Percentiles rank a stretch among this genome's conserved stretches.
phyloP scores from a whole-genome alignment of 257 asterid species.

The Nicotiana paniculata region DNA sequence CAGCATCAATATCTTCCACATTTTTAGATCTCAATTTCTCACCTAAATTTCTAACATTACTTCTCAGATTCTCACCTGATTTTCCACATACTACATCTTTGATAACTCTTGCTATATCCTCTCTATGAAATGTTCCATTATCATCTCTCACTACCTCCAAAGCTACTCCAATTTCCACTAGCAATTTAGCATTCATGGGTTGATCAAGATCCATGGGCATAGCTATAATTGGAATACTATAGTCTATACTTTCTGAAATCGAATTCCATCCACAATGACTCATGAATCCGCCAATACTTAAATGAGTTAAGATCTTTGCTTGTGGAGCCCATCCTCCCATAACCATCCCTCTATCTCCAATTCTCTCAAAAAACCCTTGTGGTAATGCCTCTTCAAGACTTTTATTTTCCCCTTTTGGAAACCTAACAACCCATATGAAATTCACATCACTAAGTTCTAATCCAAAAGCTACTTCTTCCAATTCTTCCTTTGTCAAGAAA shows the following conservation, averaged over 20 bases:
- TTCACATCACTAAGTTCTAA: neutral
- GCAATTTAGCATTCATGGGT: slow-evolving; percentile 39
- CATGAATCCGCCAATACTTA: slow-evolving; percentile 28
- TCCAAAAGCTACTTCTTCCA: neutral
- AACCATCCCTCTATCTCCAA: slow-evolving; percentile 29
- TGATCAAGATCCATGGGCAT: slow-evolving; percentile 48
- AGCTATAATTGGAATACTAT: slow-evolving; percentile 40
- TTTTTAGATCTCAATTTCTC: slow-evolving; percentile 8
- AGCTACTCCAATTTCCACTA: slow-evolving; percentile 40
- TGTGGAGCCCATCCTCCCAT: slow-evolving; percentile 52
- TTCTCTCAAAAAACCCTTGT: slow-evolving; percentile 21
- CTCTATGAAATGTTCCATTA: slow-evolving; percentile 16
- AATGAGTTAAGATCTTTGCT: slow-evolving; percentile 25
- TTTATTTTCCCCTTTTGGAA: neutral
- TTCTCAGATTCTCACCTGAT: slow-evolving; percentile 21
- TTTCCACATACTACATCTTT: slow-evolving; percentile 28
- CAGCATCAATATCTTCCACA: slow-evolving; percentile 28
- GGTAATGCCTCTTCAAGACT: slow-evolving; percentile 26
- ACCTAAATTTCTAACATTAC: slow-evolving; percentile 15
- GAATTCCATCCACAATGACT: slow-evolving; percentile 48
- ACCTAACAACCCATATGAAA: slow-evolving; percentile 7
- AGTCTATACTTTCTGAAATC: slow-evolving; percentile 27
- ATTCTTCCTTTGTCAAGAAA: slow-evolving; percentile 2
- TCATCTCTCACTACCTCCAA: slow-evolving; percentile 31
- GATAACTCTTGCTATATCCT: slow-evolving; percentile 22